A percentile compares a stretch with the other conserved stretches of the same genome.
phyloP scores from a whole-genome alignment of 306 rosid species.

The Ormosia semicastrata region DNA sequence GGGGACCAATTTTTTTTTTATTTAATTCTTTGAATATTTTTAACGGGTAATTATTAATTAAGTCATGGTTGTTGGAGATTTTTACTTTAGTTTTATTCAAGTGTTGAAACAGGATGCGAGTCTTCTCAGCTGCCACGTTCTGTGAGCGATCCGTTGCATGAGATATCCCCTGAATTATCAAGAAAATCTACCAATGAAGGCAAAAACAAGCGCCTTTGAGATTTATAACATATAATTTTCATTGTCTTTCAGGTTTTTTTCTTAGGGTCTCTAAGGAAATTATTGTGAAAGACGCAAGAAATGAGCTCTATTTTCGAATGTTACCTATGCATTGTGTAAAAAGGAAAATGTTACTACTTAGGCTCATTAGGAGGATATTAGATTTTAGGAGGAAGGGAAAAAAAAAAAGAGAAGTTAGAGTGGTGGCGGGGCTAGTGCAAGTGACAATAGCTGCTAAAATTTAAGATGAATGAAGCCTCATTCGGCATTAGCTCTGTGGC shows the following conservation, averaged over 20 bases:
- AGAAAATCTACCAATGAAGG: slow-evolving; percentile 32
- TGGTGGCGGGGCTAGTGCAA: not conserved
- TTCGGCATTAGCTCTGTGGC: not conserved
- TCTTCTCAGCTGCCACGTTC: slow-evolving; percentile 40
- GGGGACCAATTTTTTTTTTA: not conserved
- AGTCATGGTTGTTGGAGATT: not conserved
- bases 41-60: not conserved
- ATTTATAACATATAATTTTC: not conserved
- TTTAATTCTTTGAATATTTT: not conserved
- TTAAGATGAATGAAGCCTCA: not conserved
- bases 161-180: slow-evolving; percentile 33
- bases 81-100: not conserved
- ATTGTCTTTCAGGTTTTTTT: too few species aligned
- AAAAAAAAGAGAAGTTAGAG: not conserved
- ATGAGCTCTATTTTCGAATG: not conserved
- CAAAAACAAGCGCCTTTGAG: slow-evolving; percentile 15
- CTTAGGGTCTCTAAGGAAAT: too few species aligned
- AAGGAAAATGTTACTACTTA: not conserved
- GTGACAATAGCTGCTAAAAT: not conserved
- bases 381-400: not conserved
- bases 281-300: not conserved
- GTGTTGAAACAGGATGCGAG: slow-evolving; percentile 49
- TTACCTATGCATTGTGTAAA: slow-evolving; percentile 23
- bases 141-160: slow-evolving; percentile 43
- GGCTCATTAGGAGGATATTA: not conserved